Base-by-base conservation (phyloP, 83 land plant genomes). In the Larix sibirica region DNA sequence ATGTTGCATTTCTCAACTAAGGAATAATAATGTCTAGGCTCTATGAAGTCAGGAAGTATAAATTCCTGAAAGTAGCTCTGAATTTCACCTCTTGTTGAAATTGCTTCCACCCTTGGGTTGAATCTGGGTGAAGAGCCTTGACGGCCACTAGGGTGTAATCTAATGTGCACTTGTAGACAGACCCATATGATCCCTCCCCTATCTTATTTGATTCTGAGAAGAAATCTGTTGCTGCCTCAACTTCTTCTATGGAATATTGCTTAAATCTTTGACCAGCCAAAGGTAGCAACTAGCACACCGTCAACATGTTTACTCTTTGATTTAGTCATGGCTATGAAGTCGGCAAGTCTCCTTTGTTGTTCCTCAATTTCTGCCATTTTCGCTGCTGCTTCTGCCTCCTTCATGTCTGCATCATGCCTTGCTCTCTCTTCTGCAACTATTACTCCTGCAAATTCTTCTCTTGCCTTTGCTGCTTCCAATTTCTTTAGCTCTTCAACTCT, bases 121-220 rank as follows among this genome's bases (percentile, higher is more conserved):
- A 83, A 54, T 87, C 87, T n/a, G 71, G 74, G 33, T 79, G 61
- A 21, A 90, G 83, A 47, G 88, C 90, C 70, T 90, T 90, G 24
- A 90, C 84, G 60, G 91, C 91, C 8, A 87, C 90, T 2, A 64
- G 42, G 6, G 82, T 87, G 77, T 85, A 60, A 60, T 90, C 81
- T 54, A 90, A 31, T 33, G 61, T 85, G 71, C 93, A 84, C 36
- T 83, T 88, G 79, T 83, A 91, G 23, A 91, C 93, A 24, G 84
- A 84, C 23, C 93, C 93, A 86, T 91, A 91, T 17, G 91, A 86
- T 26, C 93, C 93, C 87, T 86, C 91, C 0, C 93, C 93, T 62
- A 91, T 82, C 83, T 89, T 89, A 8, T 69, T 81, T 23, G 84
- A 80, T 64, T 84, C 80, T 21, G 83, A 23, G 74, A 91, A 89